Percentiles rank a stretch among this genome's conserved stretches.
phyloP scores from a whole-genome alignment of 2,329 filamentous ascomycete species.

The Atkinsonella texensis region DNA sequence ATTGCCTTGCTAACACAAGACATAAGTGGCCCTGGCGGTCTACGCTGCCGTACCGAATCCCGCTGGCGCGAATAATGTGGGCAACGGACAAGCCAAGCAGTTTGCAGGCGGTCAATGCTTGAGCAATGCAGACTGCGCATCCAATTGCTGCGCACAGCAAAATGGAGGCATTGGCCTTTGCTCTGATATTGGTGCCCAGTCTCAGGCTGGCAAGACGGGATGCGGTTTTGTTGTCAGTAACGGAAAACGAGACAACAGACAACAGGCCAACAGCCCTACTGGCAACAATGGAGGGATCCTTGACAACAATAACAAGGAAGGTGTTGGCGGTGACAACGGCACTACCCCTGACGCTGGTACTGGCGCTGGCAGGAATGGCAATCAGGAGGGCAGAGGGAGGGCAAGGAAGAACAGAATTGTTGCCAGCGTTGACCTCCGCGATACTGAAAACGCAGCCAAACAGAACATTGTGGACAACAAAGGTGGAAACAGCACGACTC shows the following conservation, averaged over 20 bases:
- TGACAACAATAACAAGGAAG: not conserved
- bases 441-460: not conserved
- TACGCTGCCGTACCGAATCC: constrained; percentile 6
- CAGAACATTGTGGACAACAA: not conserved
- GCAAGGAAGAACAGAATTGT: not conserved
- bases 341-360: not conserved
- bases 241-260: not conserved
- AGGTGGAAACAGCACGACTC: not conserved
- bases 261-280: not conserved
- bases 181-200: constrained; percentile 17
- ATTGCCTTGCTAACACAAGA: not conserved
- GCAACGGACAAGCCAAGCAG: constrained; percentile 14
- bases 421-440: not conserved
- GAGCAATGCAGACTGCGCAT: constrained; percentile 16
- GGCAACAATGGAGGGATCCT: not conserved
- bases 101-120: constrained; percentile 20
- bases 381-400: not conserved
- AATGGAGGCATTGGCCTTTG: constrained; percentile 15
- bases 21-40: constrained; percentile 7
- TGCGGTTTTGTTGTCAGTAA: constrained; percentile 13
- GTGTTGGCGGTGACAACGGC: not conserved
- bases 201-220: constrained; percentile 19
- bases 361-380: not conserved
- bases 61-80: constrained; percentile 14
- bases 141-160: constrained; percentile 17